Evolutionary conservation across 2,329 filamentous ascomycete genomes (phyloP).

Genomic region (Lasiodiplodia gonubiensis): DNA sequence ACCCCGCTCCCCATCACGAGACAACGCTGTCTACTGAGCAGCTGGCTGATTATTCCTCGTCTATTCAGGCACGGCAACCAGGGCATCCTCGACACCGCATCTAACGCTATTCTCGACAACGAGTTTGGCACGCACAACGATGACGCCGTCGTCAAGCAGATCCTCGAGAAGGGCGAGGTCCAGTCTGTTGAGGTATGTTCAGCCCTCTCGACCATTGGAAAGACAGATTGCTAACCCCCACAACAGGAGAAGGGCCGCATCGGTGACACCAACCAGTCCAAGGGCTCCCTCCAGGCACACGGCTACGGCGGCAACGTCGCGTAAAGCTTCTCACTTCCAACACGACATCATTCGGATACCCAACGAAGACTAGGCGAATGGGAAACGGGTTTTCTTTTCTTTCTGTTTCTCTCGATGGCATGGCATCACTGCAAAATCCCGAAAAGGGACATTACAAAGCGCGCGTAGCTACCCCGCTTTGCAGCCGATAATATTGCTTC

Average conservation of each 20-base stretch:
- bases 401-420: neutral
- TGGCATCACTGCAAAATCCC: neutral
- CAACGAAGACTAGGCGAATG: constrained; percentile 2
- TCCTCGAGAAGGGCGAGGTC: constrained; percentile 75
- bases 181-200: constrained; percentile 64
- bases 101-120: constrained; percentile 75
- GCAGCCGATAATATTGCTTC: constrained; percentile 8
- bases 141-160: constrained; percentile 81
- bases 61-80: constrained; percentile 78
- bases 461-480: neutral
- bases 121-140: constrained; percentile 85
- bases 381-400: constrained; percentile 13
- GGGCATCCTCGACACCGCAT: constrained; percentile 76
- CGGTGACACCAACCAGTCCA: constrained; percentile 51
- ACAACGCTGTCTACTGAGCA: neutral
- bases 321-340: neutral
- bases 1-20: neutral
- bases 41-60: neutral
- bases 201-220: neutral
- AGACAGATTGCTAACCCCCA: constrained; percentile 28
- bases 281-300: constrained; percentile 40
- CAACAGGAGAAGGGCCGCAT: constrained; percentile 48
- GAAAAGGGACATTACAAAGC: neutral
- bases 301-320: constrained; percentile 12
- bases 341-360: constrained; percentile 11